A percentile compares a stretch with the other conserved stretches of the same genome.
phyloP scores from a whole-genome alignment of 768 basidiomycete species.

The Amanita phalloides region DNA sequence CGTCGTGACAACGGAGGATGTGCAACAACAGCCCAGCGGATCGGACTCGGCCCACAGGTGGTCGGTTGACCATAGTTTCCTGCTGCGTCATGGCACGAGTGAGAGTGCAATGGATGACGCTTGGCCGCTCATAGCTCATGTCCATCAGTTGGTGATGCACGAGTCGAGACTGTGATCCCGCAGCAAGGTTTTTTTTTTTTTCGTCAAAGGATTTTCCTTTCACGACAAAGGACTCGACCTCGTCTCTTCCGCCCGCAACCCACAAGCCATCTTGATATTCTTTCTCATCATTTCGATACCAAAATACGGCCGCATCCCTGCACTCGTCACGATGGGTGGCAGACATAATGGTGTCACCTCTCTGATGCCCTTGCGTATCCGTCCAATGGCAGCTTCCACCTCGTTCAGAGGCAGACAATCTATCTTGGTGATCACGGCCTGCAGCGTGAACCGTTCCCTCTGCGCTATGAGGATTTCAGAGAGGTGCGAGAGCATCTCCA shows the following conservation, averaged over 20 bases:
- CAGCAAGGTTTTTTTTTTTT: background rate
- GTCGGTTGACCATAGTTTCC: background rate
- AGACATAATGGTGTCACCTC: slow-evolving; percentile 50
- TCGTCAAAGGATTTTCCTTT: background rate
- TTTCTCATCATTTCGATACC: slow-evolving; percentile 47
- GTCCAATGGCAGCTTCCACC: slow-evolving; percentile 23
- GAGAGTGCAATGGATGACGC: background rate
- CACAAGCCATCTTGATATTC: slow-evolving; percentile 51
- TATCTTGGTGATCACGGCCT: slow-evolving; percentile 64
- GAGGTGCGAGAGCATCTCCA: slow-evolving; percentile 50
- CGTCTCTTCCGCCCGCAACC: background rate
- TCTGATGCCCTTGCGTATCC: slow-evolving; percentile 41
- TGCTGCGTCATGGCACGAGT: background rate
- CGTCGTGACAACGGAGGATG: background rate
- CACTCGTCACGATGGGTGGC: slow-evolving; percentile 51
- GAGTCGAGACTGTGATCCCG: background rate
- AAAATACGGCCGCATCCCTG: slow-evolving; percentile 34
- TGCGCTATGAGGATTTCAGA: slow-evolving; percentile 26
- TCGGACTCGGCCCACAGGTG: background rate
- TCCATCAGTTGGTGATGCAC: slow-evolving; percentile 2
- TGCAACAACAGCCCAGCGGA: background rate
- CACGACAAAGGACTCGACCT: background rate
- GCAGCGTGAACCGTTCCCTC: slow-evolving; percentile 44
- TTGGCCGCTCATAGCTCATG: background rate
- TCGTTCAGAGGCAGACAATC: slow-evolving; percentile 35